phyloP scores from a whole-genome alignment of 2,329 filamentous ascomycete species.

The Penicillium sp. region DNA sequence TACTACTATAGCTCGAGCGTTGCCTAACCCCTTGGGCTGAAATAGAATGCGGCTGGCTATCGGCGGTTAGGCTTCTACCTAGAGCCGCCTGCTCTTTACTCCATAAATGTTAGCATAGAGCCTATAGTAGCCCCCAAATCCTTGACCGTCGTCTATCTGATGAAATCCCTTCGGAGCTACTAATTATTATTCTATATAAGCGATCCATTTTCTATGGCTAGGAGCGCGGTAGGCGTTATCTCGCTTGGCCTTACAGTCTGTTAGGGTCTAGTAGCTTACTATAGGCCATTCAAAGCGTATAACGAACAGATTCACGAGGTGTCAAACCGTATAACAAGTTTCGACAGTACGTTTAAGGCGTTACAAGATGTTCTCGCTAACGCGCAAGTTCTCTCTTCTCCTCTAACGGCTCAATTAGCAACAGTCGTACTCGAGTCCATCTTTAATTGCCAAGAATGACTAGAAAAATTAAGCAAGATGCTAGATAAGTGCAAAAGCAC shows the following conservation, averaged over 20 bases:
- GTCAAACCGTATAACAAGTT: neutral
- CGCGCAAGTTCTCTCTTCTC: neutral
- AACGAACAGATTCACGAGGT: constrained; percentile 8
- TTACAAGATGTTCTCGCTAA: constrained; percentile 5
- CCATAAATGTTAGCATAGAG: no score
- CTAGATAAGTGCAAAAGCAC: constrained; percentile 1
- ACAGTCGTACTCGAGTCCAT: constrained; percentile 4
- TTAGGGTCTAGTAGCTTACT: constrained; percentile 12
- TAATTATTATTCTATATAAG: neutral
- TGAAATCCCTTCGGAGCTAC: no score
- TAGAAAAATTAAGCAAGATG: constrained; percentile 1
- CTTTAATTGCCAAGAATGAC: constrained; percentile 4
- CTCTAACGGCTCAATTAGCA: constrained; percentile 5
- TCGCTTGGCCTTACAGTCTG: constrained; percentile 7
- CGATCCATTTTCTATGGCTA: constrained; percentile 2
- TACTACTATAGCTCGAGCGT: no score
- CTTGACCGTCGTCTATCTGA: no score
- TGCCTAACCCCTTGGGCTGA: no score
- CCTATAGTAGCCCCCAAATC: no score
- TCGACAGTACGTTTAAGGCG: constrained; percentile 6
- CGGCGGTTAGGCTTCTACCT: no score
- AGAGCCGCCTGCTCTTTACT: no score
- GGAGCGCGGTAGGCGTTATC: constrained; percentile 10
- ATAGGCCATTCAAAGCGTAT: constrained; percentile 9
- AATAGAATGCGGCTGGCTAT: no score